Base-by-base conservation (phyloP, 805 yeast genomes). In the Candida arabinofermentans region DNA sequence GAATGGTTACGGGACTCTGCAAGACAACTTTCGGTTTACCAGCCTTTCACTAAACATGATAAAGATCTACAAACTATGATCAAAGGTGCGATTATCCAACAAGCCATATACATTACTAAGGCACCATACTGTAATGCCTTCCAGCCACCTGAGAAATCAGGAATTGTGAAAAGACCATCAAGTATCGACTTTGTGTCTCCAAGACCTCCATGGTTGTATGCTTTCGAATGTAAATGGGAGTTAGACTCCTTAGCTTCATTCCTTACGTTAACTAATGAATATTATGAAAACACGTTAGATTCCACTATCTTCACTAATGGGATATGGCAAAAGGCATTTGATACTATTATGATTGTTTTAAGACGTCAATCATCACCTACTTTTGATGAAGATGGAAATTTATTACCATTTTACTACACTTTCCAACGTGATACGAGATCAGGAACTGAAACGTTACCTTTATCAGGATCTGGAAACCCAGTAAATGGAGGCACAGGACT, bases 1-100 rank as follows among this genome's bases (percentile, higher is more conserved):
- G 96, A 88, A 61, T 88, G 96, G 96, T 66, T 88, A 37, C 65
- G 96, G 40, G 96, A 88, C 61, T 81, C 95, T 1, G 86, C 95
- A 0, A 69, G 93, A 51, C 96, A 88, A 57, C 64, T 88, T 36
- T 74, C 86, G 4, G 86, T 85, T 2, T 89, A 87, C 59, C 81
- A 82, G 52, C 77, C 78, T 7, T 69, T 86, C 18, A 63, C 80
- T 12, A 64, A 64, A 30, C 55, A 72, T 40, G 93, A 87, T 53
- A 49, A 58, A 1, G 43, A 51, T 2, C 66, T 88, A 39, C 58
- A 64, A 44, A 67, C 67, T 24, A 62, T 88, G 57, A 70, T 88
- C 24, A 68, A 66, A 45, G 96, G 96, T 14, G 95, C 96, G 2
- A 84, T 88, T 38, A 74, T 78, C 44, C 84, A 87, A 19, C 96